Evolutionary conservation across 306 rosid species (phyloP).

Genomic region (Inga leiocalycina): DNA sequence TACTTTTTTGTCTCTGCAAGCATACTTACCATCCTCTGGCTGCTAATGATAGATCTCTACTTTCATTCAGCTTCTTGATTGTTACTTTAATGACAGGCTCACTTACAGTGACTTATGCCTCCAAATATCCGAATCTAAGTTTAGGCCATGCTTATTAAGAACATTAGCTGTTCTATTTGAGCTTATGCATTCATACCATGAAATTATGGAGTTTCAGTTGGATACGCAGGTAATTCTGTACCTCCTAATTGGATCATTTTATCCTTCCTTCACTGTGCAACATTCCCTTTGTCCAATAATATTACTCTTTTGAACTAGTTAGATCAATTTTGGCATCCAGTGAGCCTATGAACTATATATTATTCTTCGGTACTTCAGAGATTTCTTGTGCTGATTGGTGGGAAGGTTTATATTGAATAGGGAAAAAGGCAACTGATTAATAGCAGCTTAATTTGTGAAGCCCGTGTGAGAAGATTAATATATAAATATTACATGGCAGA

Average conservation of each 20-base stretch:
- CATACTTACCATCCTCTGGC: constrained; percentile 30
- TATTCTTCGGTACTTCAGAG: neutral
- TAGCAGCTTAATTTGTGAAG: neutral
- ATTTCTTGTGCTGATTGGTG: neutral
- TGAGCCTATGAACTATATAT: neutral
- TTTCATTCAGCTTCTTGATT: constrained; percentile 39
- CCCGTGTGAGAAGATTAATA: neutral
- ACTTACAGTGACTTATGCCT: constrained; percentile 97
- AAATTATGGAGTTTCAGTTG: constrained; percentile 85
- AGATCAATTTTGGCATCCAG: constrained; percentile 23
- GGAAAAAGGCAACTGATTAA: neutral
- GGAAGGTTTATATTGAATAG: neutral
- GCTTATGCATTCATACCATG: constrained; percentile 87
- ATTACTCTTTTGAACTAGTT: constrained; percentile 27
- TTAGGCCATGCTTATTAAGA: constrained; percentile 83
- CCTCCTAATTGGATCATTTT: constrained; percentile 13
- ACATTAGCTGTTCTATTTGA: constrained; percentile 81
- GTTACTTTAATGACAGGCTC: constrained; percentile 64
- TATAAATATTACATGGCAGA: neutral
- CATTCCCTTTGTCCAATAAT: constrained; percentile 16
- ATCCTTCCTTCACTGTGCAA: constrained; percentile 5
- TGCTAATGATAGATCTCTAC: constrained; percentile 5
- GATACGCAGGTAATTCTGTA: constrained; percentile 64
- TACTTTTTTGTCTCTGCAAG: constrained; percentile 44
- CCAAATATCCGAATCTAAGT: constrained; percentile 86